phyloP scores from a whole-genome alignment of 129 eudicot genomes.

The Logfia minima region DNA sequence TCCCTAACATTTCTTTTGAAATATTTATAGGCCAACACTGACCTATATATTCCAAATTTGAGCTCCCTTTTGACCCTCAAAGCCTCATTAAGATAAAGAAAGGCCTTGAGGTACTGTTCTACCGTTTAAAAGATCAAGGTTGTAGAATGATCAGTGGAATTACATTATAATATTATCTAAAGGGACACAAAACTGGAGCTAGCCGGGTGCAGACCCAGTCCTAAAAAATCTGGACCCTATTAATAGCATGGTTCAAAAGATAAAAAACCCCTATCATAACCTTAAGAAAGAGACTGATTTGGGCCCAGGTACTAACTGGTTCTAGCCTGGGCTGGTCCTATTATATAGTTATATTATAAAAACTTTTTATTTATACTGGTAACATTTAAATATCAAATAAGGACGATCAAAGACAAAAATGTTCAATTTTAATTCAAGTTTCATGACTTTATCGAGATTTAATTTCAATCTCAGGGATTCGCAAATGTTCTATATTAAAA shows the following conservation, averaged over 20 bases:
- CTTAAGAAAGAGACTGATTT: background rate
- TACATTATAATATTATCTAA: slow-evolving; percentile 8
- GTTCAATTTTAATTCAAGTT: too few species aligned
- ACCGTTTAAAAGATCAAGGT: background rate
- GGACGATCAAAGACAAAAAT: too few species aligned
- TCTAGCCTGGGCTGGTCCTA: background rate
- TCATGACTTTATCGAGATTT: too few species aligned
- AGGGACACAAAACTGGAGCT: background rate
- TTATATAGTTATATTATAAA: too few species aligned
- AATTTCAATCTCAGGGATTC: too few species aligned
- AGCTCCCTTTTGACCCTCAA: background rate
- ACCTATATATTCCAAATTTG: background rate
- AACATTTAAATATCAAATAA: too few species aligned
- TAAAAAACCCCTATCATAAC: background rate
- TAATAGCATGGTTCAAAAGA: background rate
- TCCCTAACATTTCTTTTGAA: background rate
- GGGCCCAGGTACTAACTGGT: background rate
- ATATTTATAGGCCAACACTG: background rate
- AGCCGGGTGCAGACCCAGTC: background rate
- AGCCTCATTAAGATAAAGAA: background rate
- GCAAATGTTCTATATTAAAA: too few species aligned
- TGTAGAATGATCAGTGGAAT: background rate
- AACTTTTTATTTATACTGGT: too few species aligned
- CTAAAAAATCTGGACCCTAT: background rate
- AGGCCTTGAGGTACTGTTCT: background rate